A percentile compares a stretch with the other conserved stretches of the same genome.
These are phyloP conservation scores for Pisolithus tinctorius DNA, from an alignment of 768 basidiomycete species.

Conservation along the genomic window DNA sequence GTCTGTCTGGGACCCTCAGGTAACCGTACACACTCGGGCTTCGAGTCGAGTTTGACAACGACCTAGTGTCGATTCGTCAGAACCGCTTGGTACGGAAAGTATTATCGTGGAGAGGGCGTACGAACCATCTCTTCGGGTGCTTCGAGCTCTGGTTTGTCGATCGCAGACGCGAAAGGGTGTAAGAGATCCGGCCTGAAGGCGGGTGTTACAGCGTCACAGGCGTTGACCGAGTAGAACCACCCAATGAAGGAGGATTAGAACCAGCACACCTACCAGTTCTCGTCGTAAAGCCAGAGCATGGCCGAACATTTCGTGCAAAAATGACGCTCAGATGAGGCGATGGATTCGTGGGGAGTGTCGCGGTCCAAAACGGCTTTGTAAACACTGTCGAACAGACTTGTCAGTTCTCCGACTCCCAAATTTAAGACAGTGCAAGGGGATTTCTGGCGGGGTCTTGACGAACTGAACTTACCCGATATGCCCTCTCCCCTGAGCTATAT, in stretches of 20 bases:
- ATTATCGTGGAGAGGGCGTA: background rate
- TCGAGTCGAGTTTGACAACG: conserved; percentile 40
- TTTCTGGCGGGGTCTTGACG: too few species aligned
- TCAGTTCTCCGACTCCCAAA: too few species aligned
- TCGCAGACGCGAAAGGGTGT: conserved; percentile 64
- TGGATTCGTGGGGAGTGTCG: conserved; percentile 41
- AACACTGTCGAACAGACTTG: conserved; percentile 30
- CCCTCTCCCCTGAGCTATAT: conserved; percentile 46
- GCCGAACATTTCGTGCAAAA: conserved; percentile 59
- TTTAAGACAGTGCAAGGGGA: too few species aligned
- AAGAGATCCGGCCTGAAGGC: conserved; percentile 51
- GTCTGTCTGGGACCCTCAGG: conserved; percentile 49
- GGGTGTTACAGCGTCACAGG: too few species aligned
- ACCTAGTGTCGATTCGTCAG: conserved; percentile 28
- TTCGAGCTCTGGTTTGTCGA: conserved; percentile 54
- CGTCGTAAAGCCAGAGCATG: conserved; percentile 64
- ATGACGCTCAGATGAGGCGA: conserved; percentile 50
- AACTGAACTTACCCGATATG: conserved; percentile 37
- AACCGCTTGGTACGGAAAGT: background rate
- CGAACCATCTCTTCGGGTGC: conserved; percentile 45
- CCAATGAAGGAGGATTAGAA: too few species aligned
- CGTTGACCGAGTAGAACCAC: too few species aligned
- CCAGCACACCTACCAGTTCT: conserved; percentile 36
- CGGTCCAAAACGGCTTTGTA: conserved; percentile 60
- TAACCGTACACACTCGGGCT: conserved; percentile 55